Base-by-base conservation (phyloP, 2,329 filamentous ascomycete genomes). In the Paraconiothyrium sp. region DNA sequence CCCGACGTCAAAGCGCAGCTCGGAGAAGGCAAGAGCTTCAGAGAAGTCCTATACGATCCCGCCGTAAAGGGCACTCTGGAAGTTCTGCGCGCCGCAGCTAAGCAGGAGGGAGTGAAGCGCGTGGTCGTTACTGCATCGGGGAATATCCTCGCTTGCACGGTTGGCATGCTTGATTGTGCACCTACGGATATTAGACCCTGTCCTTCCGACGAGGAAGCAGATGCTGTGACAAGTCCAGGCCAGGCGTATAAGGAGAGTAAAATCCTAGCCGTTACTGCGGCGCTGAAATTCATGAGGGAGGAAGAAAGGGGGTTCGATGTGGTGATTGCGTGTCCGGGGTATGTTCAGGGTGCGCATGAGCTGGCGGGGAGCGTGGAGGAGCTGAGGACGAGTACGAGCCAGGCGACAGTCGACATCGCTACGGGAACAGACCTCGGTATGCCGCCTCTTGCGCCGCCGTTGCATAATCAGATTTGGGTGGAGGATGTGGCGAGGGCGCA, bases 401-500 rank as follows among this genome's bases (percentile, higher is more conserved):
- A 41, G n/a, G 50, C 50, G 10, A 52, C 50, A 7, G 50, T 52
- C 4, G 50, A 52, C 22, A 52, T 41, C n/a, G 35, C 50, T 10
- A 22, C 22, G 34, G 50, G 50, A 9, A 22, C 6, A 16, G 50
- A 14, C 2, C 35, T 52, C 4, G 50, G 50, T 4, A 27, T 27
- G 50, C 50, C 50, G 13, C 50, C 50, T 4, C 35, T 52, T 5
- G 50, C 50, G 22, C 50, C 50, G 20, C 34, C 35, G 35, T n/a
- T 41, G 4, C 35, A 41, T 41, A 39, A 50, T 11, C 50, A 52
- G 35, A 52, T 52, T 14, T 52, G 50, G 50, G 50, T 52, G 4
- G 50, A 52, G 22, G 50, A 52, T 52, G 50, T 52, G 6, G 50
- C 50, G 13, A 39, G 50, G 20, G 50, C 50, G 22, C 50, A 52